A percentile compares a stretch with the other conserved stretches of the same genome.
Evolutionary conservation across 805 yeast genomes (phyloP).

Genomic region (Blastobotrys muscicola): DNA sequence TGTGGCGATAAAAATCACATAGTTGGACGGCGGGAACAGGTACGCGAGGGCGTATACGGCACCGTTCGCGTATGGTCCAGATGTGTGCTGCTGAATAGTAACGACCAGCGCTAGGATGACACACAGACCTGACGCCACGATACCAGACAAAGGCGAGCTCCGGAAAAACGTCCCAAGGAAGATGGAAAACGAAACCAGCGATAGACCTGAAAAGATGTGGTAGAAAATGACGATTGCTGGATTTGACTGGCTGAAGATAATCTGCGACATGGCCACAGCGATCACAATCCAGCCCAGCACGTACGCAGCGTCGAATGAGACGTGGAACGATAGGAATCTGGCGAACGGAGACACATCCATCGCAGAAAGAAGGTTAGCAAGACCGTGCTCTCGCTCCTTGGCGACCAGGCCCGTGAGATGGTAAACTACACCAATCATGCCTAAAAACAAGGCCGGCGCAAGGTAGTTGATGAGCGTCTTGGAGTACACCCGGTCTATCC

Average conservation of each 20-base stretch:
- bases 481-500: slow-evolving; percentile 21
- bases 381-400: slow-evolving; percentile 26
- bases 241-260: slow-evolving; percentile 20
- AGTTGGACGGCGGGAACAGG: slow-evolving; percentile 29
- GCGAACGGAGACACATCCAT: slow-evolving; percentile 26
- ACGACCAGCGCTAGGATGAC: slow-evolving; percentile 25
- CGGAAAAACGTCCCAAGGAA: slow-evolving; percentile 24
- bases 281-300: slow-evolving; percentile 27
- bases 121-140: slow-evolving; percentile 25
- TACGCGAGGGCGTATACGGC: slow-evolving; percentile 23
- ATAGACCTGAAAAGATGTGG: slow-evolving; percentile 26
- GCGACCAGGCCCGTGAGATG: slow-evolving; percentile 28
- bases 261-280: slow-evolving; percentile 18
- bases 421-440: slow-evolving; percentile 30
- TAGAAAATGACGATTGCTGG: slow-evolving; percentile 22
- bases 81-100: slow-evolving; percentile 22
- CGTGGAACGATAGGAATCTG: slow-evolving; percentile 22
- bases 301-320: slow-evolving; percentile 24
- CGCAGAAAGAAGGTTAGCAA: slow-evolving; percentile 22
- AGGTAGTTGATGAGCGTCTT: slow-evolving; percentile 21
- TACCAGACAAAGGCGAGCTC: slow-evolving; percentile 27
- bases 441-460: slow-evolving; percentile 28
- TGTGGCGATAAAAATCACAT: slow-evolving; percentile 26
- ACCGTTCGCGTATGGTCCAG: slow-evolving; percentile 18
- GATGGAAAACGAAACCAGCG: slow-evolving; percentile 25